Evolutionary conservation across 2,329 filamentous ascomycete species (phyloP), one percentile per base, ranked within the genome.

Genomic region (Paraphoma sp.): DNA sequence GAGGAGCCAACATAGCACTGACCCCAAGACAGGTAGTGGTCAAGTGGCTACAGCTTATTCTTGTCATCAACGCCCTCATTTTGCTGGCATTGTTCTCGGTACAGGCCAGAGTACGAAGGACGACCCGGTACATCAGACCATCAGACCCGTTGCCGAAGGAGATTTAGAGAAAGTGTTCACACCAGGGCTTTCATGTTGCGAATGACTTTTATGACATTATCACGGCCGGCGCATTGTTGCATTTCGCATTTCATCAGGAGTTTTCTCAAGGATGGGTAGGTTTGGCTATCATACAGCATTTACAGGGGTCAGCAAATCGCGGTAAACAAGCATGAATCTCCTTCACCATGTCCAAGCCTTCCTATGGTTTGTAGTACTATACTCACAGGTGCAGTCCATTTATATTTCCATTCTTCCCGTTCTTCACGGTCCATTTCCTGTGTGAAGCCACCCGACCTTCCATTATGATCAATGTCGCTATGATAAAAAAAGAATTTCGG

Each of bases 21-120:
- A 57, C 31, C 57, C 28, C 1, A 3, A 1, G 14, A 9, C 42
- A 72, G 71, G 51, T 63, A 7, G 56, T 62, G 14, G 66, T 69
- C 6, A 73, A 73, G 45, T 74, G 70, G 70, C 28, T 73, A 16
- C 70, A 72, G 36, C 57, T 74, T 30, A 50, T 67, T 16, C 45
- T 74, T 8, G 53, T 69, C 3, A 9, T 71, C 14, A 60, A 62
- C 28, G 53, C 60, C 0, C 53, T 68, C 8, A 29, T 62, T 5
- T 53, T 68, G 16, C 54, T 72, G n/a, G 55, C 49, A 12, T 50
- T 74, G 45, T 72, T 72, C 41, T 51, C 54, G 10, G 8, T 62
- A 6, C 69, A 73, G 47, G 67, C 69, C 16, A 59, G 57, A 28
- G 23, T 68, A 6, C 59, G 71, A 23, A 64, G 61, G 43, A 68